Evolutionary conservation across 208 protist species (phyloP).

Genomic region (Trypanosoma boissoni): DNA sequence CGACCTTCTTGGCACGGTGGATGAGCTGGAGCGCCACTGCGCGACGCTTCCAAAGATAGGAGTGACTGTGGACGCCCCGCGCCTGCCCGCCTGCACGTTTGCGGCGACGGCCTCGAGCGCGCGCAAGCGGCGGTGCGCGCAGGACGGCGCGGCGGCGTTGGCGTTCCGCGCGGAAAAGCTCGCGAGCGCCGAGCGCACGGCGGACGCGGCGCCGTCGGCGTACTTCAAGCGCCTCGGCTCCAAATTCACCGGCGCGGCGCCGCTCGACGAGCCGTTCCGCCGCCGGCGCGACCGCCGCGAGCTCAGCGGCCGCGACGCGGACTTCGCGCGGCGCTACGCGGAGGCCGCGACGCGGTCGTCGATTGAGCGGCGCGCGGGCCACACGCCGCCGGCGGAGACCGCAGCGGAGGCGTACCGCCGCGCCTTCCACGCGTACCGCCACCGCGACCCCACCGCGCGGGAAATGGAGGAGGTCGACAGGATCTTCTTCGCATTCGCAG

Average conservation of each 20-base stretch:
- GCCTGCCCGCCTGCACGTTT: slow-evolving; percentile 51
- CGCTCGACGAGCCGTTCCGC: slow-evolving; percentile 45
- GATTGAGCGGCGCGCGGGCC: slow-evolving; percentile 34
- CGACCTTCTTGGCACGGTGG: slow-evolving; percentile 64
- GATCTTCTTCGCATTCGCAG: slow-evolving; percentile 69
- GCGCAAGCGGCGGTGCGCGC: background rate
- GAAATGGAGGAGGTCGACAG: slow-evolving; percentile 72
- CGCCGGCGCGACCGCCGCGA: slow-evolving; percentile 41
- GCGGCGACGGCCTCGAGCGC: slow-evolving; percentile 29
- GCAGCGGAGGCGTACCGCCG: slow-evolving; percentile 69
- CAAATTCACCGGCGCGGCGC: slow-evolving; percentile 30
- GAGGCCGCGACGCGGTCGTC: slow-evolving; percentile 38
- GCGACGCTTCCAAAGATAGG: slow-evolving; percentile 51
- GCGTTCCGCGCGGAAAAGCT: slow-evolving; percentile 14
- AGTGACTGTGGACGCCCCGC: slow-evolving; percentile 33
- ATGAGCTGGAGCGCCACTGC: slow-evolving; percentile 57
- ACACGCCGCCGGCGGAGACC: slow-evolving; percentile 29
- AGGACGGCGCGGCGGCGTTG: slow-evolving; percentile 1
- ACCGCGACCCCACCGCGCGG: slow-evolving; percentile 59
- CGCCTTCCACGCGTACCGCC: slow-evolving; percentile 68
- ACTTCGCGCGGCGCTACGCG: slow-evolving; percentile 84
- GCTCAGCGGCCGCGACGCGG: slow-evolving; percentile 60
- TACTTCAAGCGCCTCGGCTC: slow-evolving; percentile 67
- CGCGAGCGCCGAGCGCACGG: slow-evolving; percentile 25
- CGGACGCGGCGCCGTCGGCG: slow-evolving; percentile 27